Base-by-base conservation (phyloP, 179 eudicot genomes). In the Sideroxylon spinosum region DNA sequence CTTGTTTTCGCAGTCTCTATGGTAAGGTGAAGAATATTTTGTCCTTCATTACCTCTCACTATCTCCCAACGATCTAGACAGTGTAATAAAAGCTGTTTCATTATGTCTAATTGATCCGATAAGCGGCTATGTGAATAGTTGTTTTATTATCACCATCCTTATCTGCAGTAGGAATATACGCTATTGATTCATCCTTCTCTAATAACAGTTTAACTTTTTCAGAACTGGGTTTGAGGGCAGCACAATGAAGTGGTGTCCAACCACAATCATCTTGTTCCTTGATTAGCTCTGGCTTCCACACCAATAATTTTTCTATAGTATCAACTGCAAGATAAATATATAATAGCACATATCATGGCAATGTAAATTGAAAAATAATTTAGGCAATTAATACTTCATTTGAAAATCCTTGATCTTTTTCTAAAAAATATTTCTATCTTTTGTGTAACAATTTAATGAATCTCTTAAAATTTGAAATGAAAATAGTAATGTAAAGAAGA, bases 171-270 rank as follows among this genome's bases (percentile, higher is more conserved):
- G 1, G 4, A 28, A 65, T 1, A 10, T 66, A 29, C 4, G 49
- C 70, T n/a, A 66, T 20, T 1, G 22, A 66, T 66, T 66, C 16
- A 28, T 66, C 70, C 48, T 12, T 26, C 13, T 14, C 48, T 12
- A 66, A 1, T 66, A 66, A 7, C 48, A 26, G 1, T 16, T 11
- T 28, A 66, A 66, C 48, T 8, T 14, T 28, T 23, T 9, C 14
- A 8, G 22, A 4, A 13, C 9, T 62, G 2, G 6, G 0, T 0
- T 22, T 0, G 32, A 7, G 67, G 11, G 77, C 84, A n/a, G 74
- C 84, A 64, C 37, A 37, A 53, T 62, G 84, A 48, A 77, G 67
- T 19, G 84, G 49, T 0, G 73, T 76, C 84, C 80, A 71, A 12
- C 80, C 67, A 4, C 23, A 6, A 0, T 25, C 5, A 26, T 62